Base-by-base conservation (phyloP, 768 basidiomycete species). In the Xerocomus potaroensis region DNA sequence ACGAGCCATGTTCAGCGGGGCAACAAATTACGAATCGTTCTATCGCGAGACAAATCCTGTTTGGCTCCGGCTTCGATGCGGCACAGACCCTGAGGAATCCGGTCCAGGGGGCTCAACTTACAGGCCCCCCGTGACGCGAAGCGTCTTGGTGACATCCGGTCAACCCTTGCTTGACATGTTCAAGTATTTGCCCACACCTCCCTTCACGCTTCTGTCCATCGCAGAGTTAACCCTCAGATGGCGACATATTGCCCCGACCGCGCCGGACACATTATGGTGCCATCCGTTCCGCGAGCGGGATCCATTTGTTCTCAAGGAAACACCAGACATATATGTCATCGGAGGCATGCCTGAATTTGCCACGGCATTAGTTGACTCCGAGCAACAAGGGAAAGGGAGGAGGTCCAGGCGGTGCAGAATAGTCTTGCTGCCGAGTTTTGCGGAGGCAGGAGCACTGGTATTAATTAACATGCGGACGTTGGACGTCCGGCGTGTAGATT, bases 221-320 rank as follows among this genome's bases (percentile, higher is more conserved):
- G 78, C 90, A 9, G 78, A 83, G 58, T 73, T 84, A 33, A 94
- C 92, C 10, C 73, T 99, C 27, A 79, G 75, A 56, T 99, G 95
- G 96, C 74, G 93, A 48, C 95, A 98, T 69, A 81, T 96, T 64
- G 93, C 96, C n/a, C 96, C 96, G 4, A 98, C 96, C 8, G 95
- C 95, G 21, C 96, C 96, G 22, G 96, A 99, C 67, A 99, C 96
- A 1, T 76, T 99, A 4, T 97, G 93, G 93, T 97, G 96, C 58
- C 94, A 97, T 64, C 96, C 96, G 15, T 98, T 87, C 70, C 80
- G 87, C 41, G 74, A 79, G 23, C 70, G 73, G 15, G 96, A 99
- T 61, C 96, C 96, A 0, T 99, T 99, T 69, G 74, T 96, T 46
- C 75, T 99, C 26, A 57, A 70, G n/a, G 77, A 84, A 60, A 85